Base-by-base conservation (phyloP, 768 basidiomycete genomes). In the Cystobasidium onofrii region DNA sequence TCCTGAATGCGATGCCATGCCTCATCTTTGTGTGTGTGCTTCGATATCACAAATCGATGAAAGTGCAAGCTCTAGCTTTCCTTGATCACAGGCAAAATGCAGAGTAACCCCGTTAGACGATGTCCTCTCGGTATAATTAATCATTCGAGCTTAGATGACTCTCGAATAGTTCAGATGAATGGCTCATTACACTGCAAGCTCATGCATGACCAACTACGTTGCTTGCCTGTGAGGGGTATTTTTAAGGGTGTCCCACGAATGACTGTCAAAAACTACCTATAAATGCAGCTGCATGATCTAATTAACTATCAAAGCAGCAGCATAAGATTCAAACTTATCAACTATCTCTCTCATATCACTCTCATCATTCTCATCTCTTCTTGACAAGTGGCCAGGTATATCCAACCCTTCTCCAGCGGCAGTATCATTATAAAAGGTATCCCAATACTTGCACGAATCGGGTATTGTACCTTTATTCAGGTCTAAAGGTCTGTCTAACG, bases 361-460 rank as follows among this genome's bases (percentile, higher is more conserved):
- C 10, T 76, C 77, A 23, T 54, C 65, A 46, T 78, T 77, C 13
- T n/a, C 34, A 18, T 77, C 76, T 9, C n/a, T 25, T 9, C 44
- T 31, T 20, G 57, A 60, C 29, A 69, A 20, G 12, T 36, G 15
- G 2, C 55, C 52, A 4, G 72, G 71, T 2, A 76, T 75, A 60
- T 78, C 74, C 55, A 78, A 66, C 50, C 66, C 46, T 23, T 69
- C 66, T 3, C 66, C 43, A 29, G 25, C 66, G 3, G 31, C 66
- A 15, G 15, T 7, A 60, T 60, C 66, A 27, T 64, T 50, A 52
- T 61, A 71, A 3, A 64, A 73, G 1, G 76, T 73, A 0, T 41
- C 55, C 72, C 76, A 76, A 17, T 50, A 50, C 12, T 29, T 64
- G 43, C 73, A 76, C 9, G n/a, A 15, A 34, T 31, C 13, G 7